Evolutionary conservation across 805 yeast genomes (phyloP).

Genomic region (Candida endomychidarum): DNA sequence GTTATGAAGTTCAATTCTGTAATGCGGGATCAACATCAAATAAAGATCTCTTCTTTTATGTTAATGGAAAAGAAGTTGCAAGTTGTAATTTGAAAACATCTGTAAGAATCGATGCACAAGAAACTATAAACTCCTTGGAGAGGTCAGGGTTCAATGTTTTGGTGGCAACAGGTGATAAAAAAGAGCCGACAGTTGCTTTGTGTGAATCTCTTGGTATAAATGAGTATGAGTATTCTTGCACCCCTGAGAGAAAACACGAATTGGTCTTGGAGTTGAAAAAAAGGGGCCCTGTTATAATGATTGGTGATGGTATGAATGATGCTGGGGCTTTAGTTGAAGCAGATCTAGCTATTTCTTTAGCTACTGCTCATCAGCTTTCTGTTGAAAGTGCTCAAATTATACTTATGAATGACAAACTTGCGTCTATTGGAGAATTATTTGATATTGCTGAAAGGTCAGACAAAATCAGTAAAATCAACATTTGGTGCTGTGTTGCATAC

Average conservation of each 20-base stretch:
- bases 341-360: constrained; percentile 10
- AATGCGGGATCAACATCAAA: constrained; percentile 1
- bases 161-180: constrained; percentile 10
- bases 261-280: constrained; percentile 2
- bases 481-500: constrained; percentile 10
- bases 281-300: constrained; percentile 10
- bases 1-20: constrained; percentile 3
- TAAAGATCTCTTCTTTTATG: constrained; percentile 6
- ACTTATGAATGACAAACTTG: constrained; percentile 9
- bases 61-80: constrained; percentile 6
- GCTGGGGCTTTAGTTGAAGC: constrained; percentile 11
- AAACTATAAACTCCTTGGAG: background rate
- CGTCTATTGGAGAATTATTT: constrained; percentile 6
- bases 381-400: constrained; percentile 10
- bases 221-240: constrained; percentile 8
- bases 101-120: constrained; percentile 4
- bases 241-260: constrained; percentile 9
- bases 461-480: constrained; percentile 7
- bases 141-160: constrained; percentile 2
- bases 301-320: constrained; percentile 13
- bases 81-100: constrained; percentile 4
- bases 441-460: constrained; percentile 1
- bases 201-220: constrained; percentile 7
- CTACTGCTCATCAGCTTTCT: constrained; percentile 11
- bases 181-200: constrained; percentile 7